These are phyloP conservation scores for Dipodascopsis uninucleata DNA, from an alignment of 805 yeast genomes.

Conservation along the genomic window DNA sequence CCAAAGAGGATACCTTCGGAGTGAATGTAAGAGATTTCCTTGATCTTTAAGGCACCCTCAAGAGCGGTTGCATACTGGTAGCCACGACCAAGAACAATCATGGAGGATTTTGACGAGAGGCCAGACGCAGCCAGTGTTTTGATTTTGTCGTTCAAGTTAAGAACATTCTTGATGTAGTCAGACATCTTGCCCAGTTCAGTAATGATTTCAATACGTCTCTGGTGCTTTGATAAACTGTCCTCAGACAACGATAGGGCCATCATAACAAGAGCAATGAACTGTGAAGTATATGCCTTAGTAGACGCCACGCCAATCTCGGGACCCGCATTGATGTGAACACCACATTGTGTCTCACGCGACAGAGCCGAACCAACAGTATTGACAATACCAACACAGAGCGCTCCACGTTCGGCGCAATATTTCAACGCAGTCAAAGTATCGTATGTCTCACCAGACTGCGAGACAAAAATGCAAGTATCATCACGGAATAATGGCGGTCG, in stretches of 20 bases:
- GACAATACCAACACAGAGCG: slow-evolving; percentile 94
- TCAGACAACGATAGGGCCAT: slow-evolving; percentile 92
- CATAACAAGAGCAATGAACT: slow-evolving; percentile 94
- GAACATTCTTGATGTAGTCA: slow-evolving; percentile 73
- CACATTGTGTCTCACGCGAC: slow-evolving; percentile 96
- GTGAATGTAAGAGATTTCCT: slow-evolving; percentile 98
- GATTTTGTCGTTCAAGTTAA: slow-evolving; percentile 68
- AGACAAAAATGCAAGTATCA: slow-evolving; percentile 94
- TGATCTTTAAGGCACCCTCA: slow-evolving; percentile 97
- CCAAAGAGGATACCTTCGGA: slow-evolving; percentile 99
- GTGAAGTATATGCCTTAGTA: slow-evolving; percentile 98
- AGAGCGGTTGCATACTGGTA: slow-evolving; percentile 95
- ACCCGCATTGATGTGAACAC: slow-evolving; percentile 99
- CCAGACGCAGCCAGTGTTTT: slow-evolving; percentile 68
- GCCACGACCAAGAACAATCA: slow-evolving; percentile 92
- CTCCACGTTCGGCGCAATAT: slow-evolving; percentile 95
- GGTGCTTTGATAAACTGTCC: slow-evolving; percentile 72
- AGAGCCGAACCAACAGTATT: slow-evolving; percentile 96
- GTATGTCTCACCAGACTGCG: slow-evolving; percentile 99
- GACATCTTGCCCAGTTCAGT: slow-evolving; percentile 82
- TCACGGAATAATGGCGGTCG: slow-evolving; percentile 96
- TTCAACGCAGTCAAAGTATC: slow-evolving; percentile 93
- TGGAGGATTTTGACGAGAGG: slow-evolving; percentile 76
- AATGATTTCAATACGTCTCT: slow-evolving; percentile 80
- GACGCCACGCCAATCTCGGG: slow-evolving; percentile 99